phyloP scores from a whole-genome alignment of 2,329 filamentous ascomycete genomes.

The Ascomycota sp. region DNA sequence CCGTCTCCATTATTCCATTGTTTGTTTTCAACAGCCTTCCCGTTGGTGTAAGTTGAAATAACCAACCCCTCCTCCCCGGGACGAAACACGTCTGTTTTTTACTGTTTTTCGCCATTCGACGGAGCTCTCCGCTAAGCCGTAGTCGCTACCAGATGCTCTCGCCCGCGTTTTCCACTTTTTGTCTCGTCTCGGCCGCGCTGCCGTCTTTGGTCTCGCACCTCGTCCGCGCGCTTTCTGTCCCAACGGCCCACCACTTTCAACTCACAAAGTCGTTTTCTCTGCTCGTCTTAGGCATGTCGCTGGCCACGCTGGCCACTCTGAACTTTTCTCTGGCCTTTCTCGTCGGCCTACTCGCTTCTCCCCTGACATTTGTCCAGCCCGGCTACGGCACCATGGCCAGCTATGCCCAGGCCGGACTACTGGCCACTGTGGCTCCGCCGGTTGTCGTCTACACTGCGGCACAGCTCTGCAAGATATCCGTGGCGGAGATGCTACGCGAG shows the following conservation, averaged over 20 bases:
- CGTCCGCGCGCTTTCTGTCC: slow-evolving; percentile 28
- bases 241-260: slow-evolving; percentile 48
- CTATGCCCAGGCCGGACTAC: slow-evolving; percentile 24
- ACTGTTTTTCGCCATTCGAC: not conserved
- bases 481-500: slow-evolving; percentile 43
- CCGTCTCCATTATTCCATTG: slow-evolving; percentile 60
- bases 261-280: slow-evolving; percentile 81
- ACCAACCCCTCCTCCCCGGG: too few relatives aligned
- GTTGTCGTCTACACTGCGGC: slow-evolving; percentile 30
- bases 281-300: slow-evolving; percentile 76
- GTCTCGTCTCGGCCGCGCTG: slow-evolving; percentile 30
- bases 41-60: slow-evolving; percentile 39
- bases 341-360: slow-evolving; percentile 57
- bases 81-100: not conserved
- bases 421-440: slow-evolving; percentile 42
- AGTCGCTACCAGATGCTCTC: slow-evolving; percentile 29
- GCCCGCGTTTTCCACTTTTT: slow-evolving; percentile 36
- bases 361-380: slow-evolving; percentile 54
- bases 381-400: slow-evolving; percentile 18
- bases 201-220: slow-evolving; percentile 35
- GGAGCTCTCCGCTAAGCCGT: slow-evolving; percentile 1
- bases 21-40: slow-evolving; percentile 68
- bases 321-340: slow-evolving; percentile 87
- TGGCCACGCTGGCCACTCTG: slow-evolving; percentile 80
- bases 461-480: slow-evolving; percentile 14